Evolutionary conservation across 257 asterid genomes (phyloP).

Genomic region (Anisodus acutangulus): DNA sequence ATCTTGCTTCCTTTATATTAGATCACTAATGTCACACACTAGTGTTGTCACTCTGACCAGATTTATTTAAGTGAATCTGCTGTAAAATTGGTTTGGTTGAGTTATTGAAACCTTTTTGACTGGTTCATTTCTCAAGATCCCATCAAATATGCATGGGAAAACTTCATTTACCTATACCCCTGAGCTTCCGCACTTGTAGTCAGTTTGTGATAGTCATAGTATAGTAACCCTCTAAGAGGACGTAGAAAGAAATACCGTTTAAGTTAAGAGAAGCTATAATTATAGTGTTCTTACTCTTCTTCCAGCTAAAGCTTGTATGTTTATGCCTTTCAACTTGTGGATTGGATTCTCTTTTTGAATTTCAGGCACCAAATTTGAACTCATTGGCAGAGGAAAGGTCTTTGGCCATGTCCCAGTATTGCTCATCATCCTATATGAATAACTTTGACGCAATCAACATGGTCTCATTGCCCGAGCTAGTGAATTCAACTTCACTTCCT

Average conservation of each 20-base stretch:
- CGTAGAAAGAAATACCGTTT: background rate
- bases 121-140: background rate
- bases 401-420: constrained; percentile 35
- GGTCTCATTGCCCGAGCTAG: constrained; percentile 37
- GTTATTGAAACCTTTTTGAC: background rate
- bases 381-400: constrained; percentile 41
- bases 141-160: background rate
- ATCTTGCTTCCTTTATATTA: background rate
- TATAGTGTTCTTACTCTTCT: background rate
- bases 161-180: background rate
- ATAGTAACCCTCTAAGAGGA: background rate
- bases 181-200: background rate
- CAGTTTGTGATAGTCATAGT: background rate
- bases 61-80: background rate
- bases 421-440: constrained; percentile 39
- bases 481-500: constrained; percentile 34
- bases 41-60: background rate
- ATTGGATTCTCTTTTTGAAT: constrained; percentile 12
- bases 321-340: background rate
- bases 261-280: background rate
- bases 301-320: background rate
- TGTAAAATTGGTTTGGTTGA: background rate
- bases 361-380: constrained; percentile 46
- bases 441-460: constrained; percentile 32
- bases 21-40: background rate